Percentiles rank a stretch among this genome's conserved stretches.
phyloP scores from a whole-genome alignment of 768 basidiomycete genomes.

The Agaricus blazei region DNA sequence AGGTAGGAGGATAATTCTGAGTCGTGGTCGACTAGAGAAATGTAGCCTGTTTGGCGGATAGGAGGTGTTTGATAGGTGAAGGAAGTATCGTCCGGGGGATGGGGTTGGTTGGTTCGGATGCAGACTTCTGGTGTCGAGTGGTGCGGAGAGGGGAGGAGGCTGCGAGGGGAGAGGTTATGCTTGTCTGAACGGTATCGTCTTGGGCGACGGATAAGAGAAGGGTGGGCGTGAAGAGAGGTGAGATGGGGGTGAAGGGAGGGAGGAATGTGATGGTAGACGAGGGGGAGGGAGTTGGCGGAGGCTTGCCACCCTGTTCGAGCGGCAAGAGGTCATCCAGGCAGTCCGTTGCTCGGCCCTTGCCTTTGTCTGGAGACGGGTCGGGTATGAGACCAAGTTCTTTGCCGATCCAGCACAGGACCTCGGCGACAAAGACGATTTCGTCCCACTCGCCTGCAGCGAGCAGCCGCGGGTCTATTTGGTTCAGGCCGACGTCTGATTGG shows the following conservation, averaged over 20 bases:
- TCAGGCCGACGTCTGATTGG: slow-evolving; percentile 55
- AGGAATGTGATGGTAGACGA: slow-evolving; percentile 14
- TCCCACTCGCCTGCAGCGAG: slow-evolving; percentile 63
- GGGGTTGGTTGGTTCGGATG: not conserved
- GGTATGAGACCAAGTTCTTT: slow-evolving; percentile 30
- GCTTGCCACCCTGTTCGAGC: no score
- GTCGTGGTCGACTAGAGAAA: slow-evolving; percentile 14
- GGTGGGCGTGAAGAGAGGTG: no score
- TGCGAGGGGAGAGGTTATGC: slow-evolving; percentile 8
- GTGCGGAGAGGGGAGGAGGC: slow-evolving; percentile 22
- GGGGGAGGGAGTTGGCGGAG: slow-evolving; percentile 16
- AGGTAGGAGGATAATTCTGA: slow-evolving; percentile 7
- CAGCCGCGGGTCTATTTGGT: slow-evolving; percentile 56
- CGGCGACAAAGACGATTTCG: slow-evolving; percentile 61
- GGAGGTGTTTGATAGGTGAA: slow-evolving; percentile 1
- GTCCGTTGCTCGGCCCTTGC: not conserved
- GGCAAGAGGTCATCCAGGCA: not conserved
- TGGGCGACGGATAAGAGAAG: no score
- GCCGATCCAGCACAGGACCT: slow-evolving; percentile 69
- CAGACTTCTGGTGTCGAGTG: not conserved
- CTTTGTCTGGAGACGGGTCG: not conserved
- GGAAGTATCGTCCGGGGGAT: slow-evolving; percentile 1
- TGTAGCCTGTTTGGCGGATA: slow-evolving; percentile 8
- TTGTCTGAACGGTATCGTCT: not conserved
- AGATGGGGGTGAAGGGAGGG: slow-evolving; percentile 2